Percentiles rank a stretch among this genome's conserved stretches.
Evolutionary conservation across 345 rosid genomes (phyloP).

Genomic region (Salix arbutifolia): DNA sequence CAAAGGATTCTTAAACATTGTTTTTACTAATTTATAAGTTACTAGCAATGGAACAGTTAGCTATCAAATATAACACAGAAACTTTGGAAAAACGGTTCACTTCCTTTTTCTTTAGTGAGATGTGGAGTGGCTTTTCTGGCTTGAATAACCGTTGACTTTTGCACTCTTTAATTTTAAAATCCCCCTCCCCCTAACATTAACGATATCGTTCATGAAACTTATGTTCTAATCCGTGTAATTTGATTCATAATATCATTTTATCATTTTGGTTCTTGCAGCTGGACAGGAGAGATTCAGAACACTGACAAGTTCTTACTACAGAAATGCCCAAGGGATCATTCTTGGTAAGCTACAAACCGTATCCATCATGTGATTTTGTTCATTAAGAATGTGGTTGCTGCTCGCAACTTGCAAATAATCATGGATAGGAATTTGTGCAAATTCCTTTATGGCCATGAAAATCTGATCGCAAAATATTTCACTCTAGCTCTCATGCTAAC

Average conservation of each 20-base stretch:
- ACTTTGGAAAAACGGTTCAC: background rate
- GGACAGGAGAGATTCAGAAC: slow-evolving; percentile 97
- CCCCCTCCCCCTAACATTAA: background rate
- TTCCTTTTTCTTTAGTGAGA: background rate
- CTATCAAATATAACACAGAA: background rate
- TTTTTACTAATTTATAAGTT: background rate
- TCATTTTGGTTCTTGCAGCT: slow-evolving; percentile 52
- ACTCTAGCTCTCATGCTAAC: background rate
- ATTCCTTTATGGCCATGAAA: background rate
- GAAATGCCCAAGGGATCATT: slow-evolving; percentile 92
- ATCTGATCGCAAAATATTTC: background rate
- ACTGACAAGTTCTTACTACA: slow-evolving; percentile 82
- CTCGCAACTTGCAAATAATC: background rate
- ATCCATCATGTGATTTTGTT: slow-evolving; percentile 11
- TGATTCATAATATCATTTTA: background rate
- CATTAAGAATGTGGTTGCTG: background rate
- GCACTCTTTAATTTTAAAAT: background rate
- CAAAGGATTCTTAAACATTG: background rate
- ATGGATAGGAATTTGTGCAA: background rate
- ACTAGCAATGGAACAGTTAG: slow-evolving; percentile 13
- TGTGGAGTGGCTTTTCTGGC: background rate
- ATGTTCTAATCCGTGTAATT: background rate
- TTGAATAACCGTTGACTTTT: background rate
- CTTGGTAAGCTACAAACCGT: slow-evolving; percentile 53
- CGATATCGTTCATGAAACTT: background rate